Evolutionary conservation across 306 rosid genomes (phyloP).

Genomic region (Cucurbita pepo): DNA sequence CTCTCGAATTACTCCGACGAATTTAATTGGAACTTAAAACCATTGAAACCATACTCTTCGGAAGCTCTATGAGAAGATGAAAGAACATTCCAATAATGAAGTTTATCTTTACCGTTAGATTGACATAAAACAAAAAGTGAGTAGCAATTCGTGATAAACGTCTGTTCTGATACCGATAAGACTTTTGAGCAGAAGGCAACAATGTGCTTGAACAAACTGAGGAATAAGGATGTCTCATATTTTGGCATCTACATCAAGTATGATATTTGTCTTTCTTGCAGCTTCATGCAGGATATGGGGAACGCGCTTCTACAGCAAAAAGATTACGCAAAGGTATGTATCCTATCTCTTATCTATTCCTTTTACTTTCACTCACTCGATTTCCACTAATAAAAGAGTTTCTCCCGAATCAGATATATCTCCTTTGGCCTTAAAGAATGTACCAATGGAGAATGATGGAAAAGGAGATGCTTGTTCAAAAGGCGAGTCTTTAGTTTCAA

Average conservation of each 20-base stretch:
- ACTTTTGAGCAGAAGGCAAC: not conserved
- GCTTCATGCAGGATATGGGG: constrained; percentile 71
- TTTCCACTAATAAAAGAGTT: constrained; percentile 7
- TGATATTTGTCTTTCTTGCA: constrained; percentile 20
- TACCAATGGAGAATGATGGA: constrained; percentile 31
- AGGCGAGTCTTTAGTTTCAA: constrained; percentile 53
- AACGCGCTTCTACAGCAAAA: constrained; percentile 39
- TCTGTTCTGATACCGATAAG: not conserved
- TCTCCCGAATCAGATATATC: constrained; percentile 18
- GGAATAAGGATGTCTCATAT: not conserved
- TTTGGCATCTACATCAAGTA: not conserved
- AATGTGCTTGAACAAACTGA: not conserved
- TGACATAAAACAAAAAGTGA: not conserved
- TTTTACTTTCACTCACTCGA: not conserved
- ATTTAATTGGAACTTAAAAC: not conserved
- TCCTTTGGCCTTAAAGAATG: constrained; percentile 27
- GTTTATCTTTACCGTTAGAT: not conserved
- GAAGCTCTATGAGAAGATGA: not conserved
- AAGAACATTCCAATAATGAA: not conserved
- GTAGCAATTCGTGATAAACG: not conserved
- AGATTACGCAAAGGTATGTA: constrained; percentile 41
- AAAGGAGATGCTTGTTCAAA: constrained; percentile 22
- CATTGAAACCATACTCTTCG: not conserved
- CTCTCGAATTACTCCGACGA: not conserved
- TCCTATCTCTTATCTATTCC: not conserved